Evolutionary conservation across 139 green algal species (phyloP).

Genomic region (Picochlorum sp.): DNA sequence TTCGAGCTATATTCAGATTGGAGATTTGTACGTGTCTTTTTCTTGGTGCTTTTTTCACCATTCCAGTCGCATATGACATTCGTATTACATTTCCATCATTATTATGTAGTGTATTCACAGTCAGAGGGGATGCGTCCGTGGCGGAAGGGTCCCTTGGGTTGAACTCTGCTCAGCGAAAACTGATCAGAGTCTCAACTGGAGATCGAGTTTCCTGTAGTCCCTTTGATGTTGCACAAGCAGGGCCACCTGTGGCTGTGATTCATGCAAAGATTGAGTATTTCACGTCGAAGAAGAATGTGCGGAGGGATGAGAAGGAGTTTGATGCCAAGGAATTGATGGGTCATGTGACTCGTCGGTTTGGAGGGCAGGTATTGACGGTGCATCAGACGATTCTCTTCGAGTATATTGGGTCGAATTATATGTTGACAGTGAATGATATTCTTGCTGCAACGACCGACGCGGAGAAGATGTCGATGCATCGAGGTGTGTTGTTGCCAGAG

Average conservation of each 20-base stretch:
- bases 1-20: not conserved
- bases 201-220: slow-evolving; percentile 38
- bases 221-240: slow-evolving; percentile 27
- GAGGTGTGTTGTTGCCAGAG: slow-evolving; percentile 41
- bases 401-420: slow-evolving; percentile 71
- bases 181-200: slow-evolving; percentile 47
- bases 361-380: slow-evolving; percentile 59
- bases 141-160: slow-evolving; percentile 57
- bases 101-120: slow-evolving; percentile 7
- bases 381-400: slow-evolving; percentile 84
- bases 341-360: slow-evolving; percentile 50
- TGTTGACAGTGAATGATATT: slow-evolving; percentile 53
- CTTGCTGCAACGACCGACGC: slow-evolving; percentile 7
- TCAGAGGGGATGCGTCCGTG: slow-evolving; percentile 40
- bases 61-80: not conserved
- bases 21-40: slow-evolving; percentile 6
- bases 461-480: slow-evolving; percentile 21
- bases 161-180: slow-evolving; percentile 77
- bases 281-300: slow-evolving; percentile 29
- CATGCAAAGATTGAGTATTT: slow-evolving; percentile 61
- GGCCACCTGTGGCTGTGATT: slow-evolving; percentile 52
- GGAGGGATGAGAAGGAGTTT: slow-evolving; percentile 42
- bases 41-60: not conserved
- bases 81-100: not conserved
- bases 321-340: slow-evolving; percentile 50